Conservation (phyloP, 2,329 filamentous ascomycete genomes). For the Hymenoscyphus linearis region DNA sequence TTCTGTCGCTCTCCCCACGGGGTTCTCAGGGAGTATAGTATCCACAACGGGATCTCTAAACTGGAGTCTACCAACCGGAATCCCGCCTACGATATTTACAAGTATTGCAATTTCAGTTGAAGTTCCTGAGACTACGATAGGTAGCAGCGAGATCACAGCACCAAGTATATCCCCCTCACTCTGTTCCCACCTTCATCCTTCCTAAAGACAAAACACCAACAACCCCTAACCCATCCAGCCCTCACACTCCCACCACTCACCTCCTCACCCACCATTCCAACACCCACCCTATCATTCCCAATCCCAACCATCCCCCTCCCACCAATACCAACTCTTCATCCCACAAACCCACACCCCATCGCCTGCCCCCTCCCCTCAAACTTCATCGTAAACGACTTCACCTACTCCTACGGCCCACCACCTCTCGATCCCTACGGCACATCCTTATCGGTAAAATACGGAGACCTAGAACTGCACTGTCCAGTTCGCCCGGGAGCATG, state of each 20-base stretch:
- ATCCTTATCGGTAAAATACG: not conserved
- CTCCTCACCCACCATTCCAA: not conserved
- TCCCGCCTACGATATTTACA: not conserved
- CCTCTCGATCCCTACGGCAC: not conserved
- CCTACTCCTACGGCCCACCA: not conserved
- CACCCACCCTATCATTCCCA: not conserved
- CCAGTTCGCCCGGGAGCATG: not conserved
- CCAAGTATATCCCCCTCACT: not conserved
- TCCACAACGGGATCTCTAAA: not conserved
- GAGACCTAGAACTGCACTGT: not conserved
- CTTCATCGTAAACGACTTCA: constrained; percentile 4
- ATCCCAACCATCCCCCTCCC: no score
- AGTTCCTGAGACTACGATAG: not conserved
- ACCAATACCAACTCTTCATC: no score
- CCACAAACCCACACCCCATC: not conserved
- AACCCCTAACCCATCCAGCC: not conserved
- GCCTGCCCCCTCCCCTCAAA: constrained; percentile 1
- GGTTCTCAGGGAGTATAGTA: not conserved
- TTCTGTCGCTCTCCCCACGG: not conserved
- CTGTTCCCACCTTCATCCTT: not conserved
- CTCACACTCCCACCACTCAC: not conserved
- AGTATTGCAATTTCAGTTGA: not conserved
- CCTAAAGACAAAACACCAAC: no score
- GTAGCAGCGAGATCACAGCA: not conserved
- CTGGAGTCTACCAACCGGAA: not conserved